Conservation (phyloP, 352 stramenopile species). For the Thalassiosira livingstoniorum region DNA sequence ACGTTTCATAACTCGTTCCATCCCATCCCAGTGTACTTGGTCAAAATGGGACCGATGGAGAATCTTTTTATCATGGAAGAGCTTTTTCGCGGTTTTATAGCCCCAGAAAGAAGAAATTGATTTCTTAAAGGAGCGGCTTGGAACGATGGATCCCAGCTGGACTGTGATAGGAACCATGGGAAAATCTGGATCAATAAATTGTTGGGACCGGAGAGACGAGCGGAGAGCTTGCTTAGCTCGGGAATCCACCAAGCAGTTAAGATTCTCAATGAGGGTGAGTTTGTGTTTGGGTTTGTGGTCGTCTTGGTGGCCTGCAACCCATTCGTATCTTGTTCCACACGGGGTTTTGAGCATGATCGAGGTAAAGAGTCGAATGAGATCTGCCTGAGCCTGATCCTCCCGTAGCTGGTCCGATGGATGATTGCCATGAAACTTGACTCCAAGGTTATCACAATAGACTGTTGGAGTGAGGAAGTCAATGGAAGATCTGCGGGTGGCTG, state of each 20-base stretch:
- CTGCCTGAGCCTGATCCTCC: conserved; percentile 37
- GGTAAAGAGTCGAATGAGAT: conserved; percentile 21
- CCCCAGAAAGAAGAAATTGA: conserved; percentile 13
- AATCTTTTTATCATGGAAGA: conserved; percentile 3
- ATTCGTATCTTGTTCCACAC: not conserved
- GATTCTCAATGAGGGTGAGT: conserved; percentile 11
- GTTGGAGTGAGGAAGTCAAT: not conserved
- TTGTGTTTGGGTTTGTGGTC: not conserved
- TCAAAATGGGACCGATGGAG: conserved; percentile 7
- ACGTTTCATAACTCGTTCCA: too few relatives aligned
- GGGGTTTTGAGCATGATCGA: not conserved
- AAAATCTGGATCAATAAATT: conserved; percentile 5
- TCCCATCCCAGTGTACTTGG: conserved; percentile 17
- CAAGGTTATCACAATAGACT: conserved; percentile 38
- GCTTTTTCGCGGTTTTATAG: not conserved
- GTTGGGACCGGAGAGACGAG: not conserved
- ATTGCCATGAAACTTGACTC: conserved; percentile 39
- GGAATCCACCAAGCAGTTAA: conserved; percentile 19
- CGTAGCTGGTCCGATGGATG: not conserved
- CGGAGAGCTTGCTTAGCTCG: conserved; percentile 21
- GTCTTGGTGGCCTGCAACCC: conserved; percentile 31
- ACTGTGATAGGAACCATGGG: conserved; percentile 1
- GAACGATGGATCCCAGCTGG: not conserved
- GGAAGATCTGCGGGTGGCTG: not conserved
- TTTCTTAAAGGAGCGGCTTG: not conserved